These are phyloP conservation scores for Cylindrotheca closterium DNA, from an alignment of 108 stramenopile species.

Conservation along the genomic window DNA sequence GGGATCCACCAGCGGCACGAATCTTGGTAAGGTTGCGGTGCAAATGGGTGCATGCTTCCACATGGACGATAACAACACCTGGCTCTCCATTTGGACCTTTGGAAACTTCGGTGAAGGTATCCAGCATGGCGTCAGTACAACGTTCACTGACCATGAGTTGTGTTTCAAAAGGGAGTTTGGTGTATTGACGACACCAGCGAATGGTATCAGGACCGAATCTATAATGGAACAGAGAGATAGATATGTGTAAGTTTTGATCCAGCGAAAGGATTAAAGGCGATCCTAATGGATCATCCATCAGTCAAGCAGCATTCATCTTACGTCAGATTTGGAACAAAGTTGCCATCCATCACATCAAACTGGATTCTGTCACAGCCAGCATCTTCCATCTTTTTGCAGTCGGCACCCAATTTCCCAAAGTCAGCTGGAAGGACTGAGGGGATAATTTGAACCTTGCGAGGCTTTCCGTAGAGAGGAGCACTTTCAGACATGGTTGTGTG, in stretches of 20 bases:
- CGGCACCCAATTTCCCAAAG: constrained; percentile 18
- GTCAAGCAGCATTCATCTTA: background rate
- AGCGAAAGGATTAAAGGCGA: constrained; percentile 4
- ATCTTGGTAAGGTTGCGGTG: constrained; percentile 9
- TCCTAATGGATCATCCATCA: background rate
- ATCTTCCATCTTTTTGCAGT: constrained; percentile 16
- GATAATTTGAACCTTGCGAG: constrained; percentile 13
- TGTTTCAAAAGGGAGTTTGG: constrained; percentile 15
- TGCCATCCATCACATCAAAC: constrained; percentile 27
- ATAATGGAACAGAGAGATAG: too few relatives aligned
- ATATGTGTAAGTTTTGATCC: too few relatives aligned
- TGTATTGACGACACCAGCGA: too few relatives aligned
- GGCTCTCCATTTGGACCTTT: constrained; percentile 19
- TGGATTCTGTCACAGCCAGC: constrained; percentile 19
- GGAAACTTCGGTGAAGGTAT: constrained; percentile 5
- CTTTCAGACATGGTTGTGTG: too few relatives aligned
- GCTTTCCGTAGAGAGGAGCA: constrained; percentile 15
- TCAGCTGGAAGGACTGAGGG: constrained; percentile 19
- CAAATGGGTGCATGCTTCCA: constrained; percentile 22
- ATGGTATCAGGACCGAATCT: too few relatives aligned
- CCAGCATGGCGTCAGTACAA: constrained; percentile 21
- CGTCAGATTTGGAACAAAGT: constrained; percentile 18
- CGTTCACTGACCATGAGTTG: constrained; percentile 23
- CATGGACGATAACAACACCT: constrained; percentile 21
- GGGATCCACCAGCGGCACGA: constrained; percentile 19